Percentiles rank a stretch among this genome's conserved stretches.
These are phyloP conservation scores for Magnusiomyces suaveolens DNA, from an alignment of 1,139 yeast genomes.

Conservation along the genomic window DNA sequence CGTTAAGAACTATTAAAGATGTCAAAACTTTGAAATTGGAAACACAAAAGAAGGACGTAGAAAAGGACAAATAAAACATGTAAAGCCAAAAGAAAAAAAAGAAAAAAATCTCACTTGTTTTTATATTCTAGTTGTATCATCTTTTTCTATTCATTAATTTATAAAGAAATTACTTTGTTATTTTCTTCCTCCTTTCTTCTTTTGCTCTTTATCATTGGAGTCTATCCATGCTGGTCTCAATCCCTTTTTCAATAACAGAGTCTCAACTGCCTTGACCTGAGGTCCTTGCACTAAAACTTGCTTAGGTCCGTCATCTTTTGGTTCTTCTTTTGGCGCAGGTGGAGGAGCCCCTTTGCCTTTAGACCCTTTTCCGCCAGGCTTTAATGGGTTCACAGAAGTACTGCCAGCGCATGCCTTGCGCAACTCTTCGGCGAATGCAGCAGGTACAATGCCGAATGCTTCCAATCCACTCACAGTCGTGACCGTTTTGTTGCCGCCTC, in stretches of 20 bases:
- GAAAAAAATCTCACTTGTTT: neutral
- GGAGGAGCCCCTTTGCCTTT: neutral
- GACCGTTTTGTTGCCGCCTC: constrained; percentile 72
- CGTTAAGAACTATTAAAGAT: constrained; percentile 39
- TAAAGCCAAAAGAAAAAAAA: neutral
- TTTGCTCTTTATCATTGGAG: constrained; percentile 45
- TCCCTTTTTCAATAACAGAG: constrained; percentile 54
- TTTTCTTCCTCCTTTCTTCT: constrained; percentile 4
- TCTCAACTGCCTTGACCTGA: constrained; percentile 55
- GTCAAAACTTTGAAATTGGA: constrained; percentile 1
- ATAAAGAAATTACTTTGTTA: neutral
- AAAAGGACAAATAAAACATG: neutral
- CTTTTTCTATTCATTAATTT: neutral
- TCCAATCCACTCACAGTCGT: constrained; percentile 68
- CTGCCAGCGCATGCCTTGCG: constrained; percentile 84
- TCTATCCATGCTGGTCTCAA: constrained; percentile 58
- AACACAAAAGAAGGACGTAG: neutral
- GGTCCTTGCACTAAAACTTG: constrained; percentile 80
- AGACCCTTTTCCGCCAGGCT: constrained; percentile 26
- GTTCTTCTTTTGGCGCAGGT: constrained; percentile 36
- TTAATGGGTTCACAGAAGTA: constrained; percentile 52
- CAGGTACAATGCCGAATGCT: constrained; percentile 55
- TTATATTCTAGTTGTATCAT: neutral
- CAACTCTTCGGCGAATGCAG: constrained; percentile 55
- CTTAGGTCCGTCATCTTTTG: neutral